Base-by-base conservation (phyloP, 805 yeast species). In the Clavispora asparagi region DNA sequence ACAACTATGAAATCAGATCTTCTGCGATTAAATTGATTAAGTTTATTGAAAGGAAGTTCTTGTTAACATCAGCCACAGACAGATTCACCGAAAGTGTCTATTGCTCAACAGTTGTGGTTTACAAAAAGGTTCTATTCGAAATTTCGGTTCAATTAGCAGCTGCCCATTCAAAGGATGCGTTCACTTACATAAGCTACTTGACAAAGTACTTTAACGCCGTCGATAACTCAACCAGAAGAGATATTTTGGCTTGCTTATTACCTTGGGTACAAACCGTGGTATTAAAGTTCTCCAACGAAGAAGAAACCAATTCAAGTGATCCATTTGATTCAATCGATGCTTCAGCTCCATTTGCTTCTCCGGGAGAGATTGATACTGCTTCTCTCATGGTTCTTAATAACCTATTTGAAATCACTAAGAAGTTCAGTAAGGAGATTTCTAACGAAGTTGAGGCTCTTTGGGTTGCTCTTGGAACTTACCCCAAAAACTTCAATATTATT, bases 181-280 rank as follows among this genome's bases (percentile, higher is more conserved):
- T 74, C 58, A 68, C 72, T 48, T 70, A 87, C 62, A 77, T 92
- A 57, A 83, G 95, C 51, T 81, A 86, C 63, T 64, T 87, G 64
- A 79, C 94, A 4, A 72, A 79, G 75, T 75, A 81, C 55, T 82
- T 87, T 65, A 81, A 82, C 58, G 48, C 62, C 25, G 75, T 76
- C 39, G 84, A 84, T 43, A 68, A 67, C 42, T 76, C 76, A 23
- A 77, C 86, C 1, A 76, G 94, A 58, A 79, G 87, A 47, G 97
- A 91, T 61, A 76, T 92, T 11, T 67, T 92, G 46, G 82, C 94
- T 0, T 83, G 91, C 23, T 63, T 94, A 42, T 70, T 88, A 9
- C 97, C 99, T 1, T 94, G 98, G 97, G 80, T 91, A n/a, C 94
- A 87, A 58, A 79, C 83, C 2, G 82, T 91, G 39, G 87, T 84